Percentiles rank a stretch among this genome's conserved stretches.
Conservation (phyloP, 768 basidiomycete species). For the Hygrocybe punicea region DNA sequence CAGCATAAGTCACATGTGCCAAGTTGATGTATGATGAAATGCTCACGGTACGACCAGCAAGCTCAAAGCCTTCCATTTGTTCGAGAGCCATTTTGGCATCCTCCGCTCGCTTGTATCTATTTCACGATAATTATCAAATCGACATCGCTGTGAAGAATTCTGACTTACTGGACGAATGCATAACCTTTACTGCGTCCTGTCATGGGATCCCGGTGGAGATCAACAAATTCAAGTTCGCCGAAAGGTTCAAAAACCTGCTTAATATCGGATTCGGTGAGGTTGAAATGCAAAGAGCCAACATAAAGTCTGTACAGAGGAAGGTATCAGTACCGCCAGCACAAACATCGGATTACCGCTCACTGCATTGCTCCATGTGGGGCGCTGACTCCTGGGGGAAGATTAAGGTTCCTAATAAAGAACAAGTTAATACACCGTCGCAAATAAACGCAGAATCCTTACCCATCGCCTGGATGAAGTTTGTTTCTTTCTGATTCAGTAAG, state of each 20-base stretch:
- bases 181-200: conserved; percentile 97
- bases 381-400: conserved; percentile 80
- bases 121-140: not conserved
- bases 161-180: conserved; percentile 88
- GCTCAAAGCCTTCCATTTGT: conserved; percentile 98
- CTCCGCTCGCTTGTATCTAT: conserved; percentile 82
- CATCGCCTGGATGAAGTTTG: conserved; percentile 81
- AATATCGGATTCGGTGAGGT: conserved; percentile 94
- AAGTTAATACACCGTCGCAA: conserved; percentile 10
- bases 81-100: conserved; percentile 96
- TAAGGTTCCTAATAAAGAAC: conserved; percentile 55
- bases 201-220: conserved; percentile 92
- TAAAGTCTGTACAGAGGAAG: conserved; percentile 63
- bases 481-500: conserved; percentile 96
- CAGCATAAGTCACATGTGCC: not conserved
- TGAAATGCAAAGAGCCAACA: conserved; percentile 95
- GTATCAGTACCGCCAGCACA: conserved; percentile 5
- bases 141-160: not conserved
- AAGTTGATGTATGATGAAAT: conserved; percentile 7
- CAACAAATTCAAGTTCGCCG: conserved; percentile 96
- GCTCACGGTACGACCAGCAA: conserved; percentile 88
- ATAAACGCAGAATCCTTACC: conserved; percentile 46
- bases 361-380: conserved; percentile 82
- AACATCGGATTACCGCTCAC: conserved; percentile 40
- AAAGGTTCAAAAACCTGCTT: conserved; percentile 99